Base-by-base conservation (phyloP, 1,139 yeast genomes). In the Yamadazyma diospyri region DNA sequence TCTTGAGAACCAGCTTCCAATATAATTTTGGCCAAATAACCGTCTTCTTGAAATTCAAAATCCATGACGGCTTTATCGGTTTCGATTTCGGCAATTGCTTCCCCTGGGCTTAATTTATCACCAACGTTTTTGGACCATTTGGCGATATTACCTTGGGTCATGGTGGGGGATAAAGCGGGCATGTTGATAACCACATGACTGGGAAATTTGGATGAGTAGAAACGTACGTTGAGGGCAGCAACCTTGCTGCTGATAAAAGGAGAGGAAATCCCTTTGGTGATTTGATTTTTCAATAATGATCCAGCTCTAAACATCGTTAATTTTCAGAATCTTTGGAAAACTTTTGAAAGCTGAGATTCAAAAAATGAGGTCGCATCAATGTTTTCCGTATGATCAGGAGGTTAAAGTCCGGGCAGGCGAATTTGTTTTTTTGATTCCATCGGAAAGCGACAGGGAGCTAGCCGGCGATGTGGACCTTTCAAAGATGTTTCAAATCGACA, bases 21-120 rank as follows among this genome's bases (percentile, higher is more conserved):
- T 48, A 94, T 71, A 48, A 88, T 81, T 72, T 92, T 86, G 46
- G 98, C 97, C 55, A 92, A 71, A 69, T 59, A 88, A 39, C 98
- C 99, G 39, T 94, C 99, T 51, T 94, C 99, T 69, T 89, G 97
- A 72, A 92, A 92, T 67, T 92, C 99, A 54, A 88, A 92, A 66
- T 94, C 99, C 96, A 92, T 92, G 45, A 89, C 83, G 38, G 99
- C 98, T 72, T 92, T 92, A 62, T 92, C 99, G 46, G 99, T 92
- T 69, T 92, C 98, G 46, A 92, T 83, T 64, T 92, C 98, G 37
- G 96, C 97, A 49, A 92, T 77, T 36, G 94, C 81, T 57, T 89
- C 97, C 61, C 98, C 97, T 18, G 97, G 94, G 17, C 72, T 50
- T 48, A 92, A 76, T 60, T 77, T 64, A 57, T 92, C 97, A 54